Evolutionary conservation across 163 green algal species (phyloP).

Genomic region (Scenedesmus sp.): DNA sequence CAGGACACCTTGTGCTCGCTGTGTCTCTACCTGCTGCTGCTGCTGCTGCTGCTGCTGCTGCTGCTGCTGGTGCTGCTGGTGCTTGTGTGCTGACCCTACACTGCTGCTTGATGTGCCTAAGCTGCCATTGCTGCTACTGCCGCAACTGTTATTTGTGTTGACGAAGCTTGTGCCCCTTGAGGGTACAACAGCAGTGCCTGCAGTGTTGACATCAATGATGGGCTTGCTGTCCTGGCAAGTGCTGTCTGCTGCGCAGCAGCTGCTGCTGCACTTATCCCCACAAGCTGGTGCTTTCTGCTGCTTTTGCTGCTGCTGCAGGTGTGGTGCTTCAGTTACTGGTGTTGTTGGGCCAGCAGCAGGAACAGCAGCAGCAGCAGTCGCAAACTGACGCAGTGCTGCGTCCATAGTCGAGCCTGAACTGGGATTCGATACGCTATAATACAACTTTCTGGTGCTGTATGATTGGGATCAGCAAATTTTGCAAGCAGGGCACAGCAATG

Average conservation of each 20-base stretch:
- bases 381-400: neutral
- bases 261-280: neutral
- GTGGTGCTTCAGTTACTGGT: neutral
- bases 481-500: too few relatives aligned
- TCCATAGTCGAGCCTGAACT: neutral
- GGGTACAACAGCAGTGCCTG: too few relatives aligned
- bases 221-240: neutral
- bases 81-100: neutral
- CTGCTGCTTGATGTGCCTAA: neutral
- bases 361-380: too few relatives aligned
- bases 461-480: too few relatives aligned
- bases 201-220: neutral
- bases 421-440: too few relatives aligned
- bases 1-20: neutral
- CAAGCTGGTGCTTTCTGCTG: neutral
- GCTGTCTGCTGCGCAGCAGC: neutral
- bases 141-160: neutral
- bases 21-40: neutral
- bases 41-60: conserved; percentile 17
- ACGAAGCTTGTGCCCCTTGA: too few relatives aligned
- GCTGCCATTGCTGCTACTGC: neutral
- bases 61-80: neutral
- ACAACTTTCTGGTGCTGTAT: too few relatives aligned
- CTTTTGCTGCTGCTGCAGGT: neutral
- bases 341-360: neutral